These are phyloP conservation scores for Meredithiella fracta DNA, from an alignment of 2,329 filamentous ascomycete genomes.

Conservation along the genomic window DNA sequence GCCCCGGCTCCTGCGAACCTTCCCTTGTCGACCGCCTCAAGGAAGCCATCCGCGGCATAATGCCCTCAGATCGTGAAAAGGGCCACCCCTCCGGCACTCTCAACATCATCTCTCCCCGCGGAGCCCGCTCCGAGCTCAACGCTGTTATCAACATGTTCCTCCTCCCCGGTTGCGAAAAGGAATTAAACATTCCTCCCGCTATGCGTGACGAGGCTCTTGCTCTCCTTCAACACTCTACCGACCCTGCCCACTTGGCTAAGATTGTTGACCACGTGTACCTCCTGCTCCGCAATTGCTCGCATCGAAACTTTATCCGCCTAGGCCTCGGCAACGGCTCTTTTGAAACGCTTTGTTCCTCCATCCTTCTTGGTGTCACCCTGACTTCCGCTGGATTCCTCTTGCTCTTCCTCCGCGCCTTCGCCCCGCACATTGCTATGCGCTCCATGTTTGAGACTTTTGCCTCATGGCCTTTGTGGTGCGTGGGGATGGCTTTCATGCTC, in stretches of 20 bases:
- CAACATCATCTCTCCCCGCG: constrained; percentile 13
- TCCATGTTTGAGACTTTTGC: constrained; percentile 27
- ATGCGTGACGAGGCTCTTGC: constrained; percentile 26
- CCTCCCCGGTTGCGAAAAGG: constrained; percentile 26
- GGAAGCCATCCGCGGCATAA: constrained; percentile 15
- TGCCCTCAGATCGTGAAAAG: constrained; percentile 13
- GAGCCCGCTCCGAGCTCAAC: constrained; percentile 22
- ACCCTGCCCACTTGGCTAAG: constrained; percentile 26
- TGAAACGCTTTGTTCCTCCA: constrained; percentile 32
- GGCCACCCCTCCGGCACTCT: constrained; percentile 13
- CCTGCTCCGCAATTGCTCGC: constrained; percentile 31
- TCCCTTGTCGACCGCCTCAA: constrained; percentile 17
- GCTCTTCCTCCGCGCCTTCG: constrained; percentile 26
- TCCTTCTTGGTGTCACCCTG: constrained; percentile 26
- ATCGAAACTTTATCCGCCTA: constrained; percentile 35
- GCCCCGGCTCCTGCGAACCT: constrained; percentile 11
- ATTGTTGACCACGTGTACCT: constrained; percentile 31
- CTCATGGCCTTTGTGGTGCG: constrained; percentile 30
- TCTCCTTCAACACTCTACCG: constrained; percentile 22
- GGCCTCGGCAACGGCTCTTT: constrained; percentile 36
- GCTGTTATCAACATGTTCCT: constrained; percentile 28
- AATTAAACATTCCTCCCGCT: constrained; percentile 30
- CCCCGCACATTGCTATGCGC: constrained; percentile 23
- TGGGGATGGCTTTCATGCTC: constrained; percentile 28
- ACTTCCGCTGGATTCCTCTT: constrained; percentile 25